Evolutionary conservation across 1,284 basidiomycete species (phyloP).

Genomic region (Earliella scabrosa): DNA sequence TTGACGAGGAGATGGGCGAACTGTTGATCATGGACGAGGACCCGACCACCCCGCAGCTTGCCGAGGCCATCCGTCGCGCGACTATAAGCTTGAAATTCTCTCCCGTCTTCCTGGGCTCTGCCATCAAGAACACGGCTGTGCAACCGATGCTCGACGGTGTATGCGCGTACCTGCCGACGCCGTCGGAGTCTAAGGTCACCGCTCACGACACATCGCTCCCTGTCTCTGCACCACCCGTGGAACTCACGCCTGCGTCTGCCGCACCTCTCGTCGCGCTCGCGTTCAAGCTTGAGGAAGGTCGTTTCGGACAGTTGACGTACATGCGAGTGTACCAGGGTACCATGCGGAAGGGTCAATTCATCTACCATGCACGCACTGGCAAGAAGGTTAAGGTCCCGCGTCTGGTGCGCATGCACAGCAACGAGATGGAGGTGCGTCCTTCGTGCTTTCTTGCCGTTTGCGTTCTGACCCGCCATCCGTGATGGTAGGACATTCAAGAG

Average conservation of each 20-base stretch:
- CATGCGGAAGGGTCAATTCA: slow-evolving; percentile 83
- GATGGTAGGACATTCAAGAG: slow-evolving; percentile 86
- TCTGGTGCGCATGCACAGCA: slow-evolving; percentile 96
- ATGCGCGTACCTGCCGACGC: slow-evolving; percentile 94
- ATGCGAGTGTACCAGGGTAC: slow-evolving; percentile 99
- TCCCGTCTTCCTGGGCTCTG: slow-evolving; percentile 97
- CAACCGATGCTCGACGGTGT: slow-evolving; percentile 96
- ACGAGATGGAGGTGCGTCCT: slow-evolving; percentile 92
- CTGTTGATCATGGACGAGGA: slow-evolving; percentile 87
- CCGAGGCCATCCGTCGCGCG: slow-evolving; percentile 86
- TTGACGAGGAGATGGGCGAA: slow-evolving; percentile 94
- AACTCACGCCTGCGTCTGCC: slow-evolving; percentile 78
- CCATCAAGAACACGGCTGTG: slow-evolving; percentile 97
- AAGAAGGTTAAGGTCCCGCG: slow-evolving; percentile 99
- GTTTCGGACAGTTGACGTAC: slow-evolving; percentile 98
- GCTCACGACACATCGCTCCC: slow-evolving; percentile 87
- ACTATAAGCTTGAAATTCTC: slow-evolving; percentile 92
- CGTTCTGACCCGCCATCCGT: background rate
- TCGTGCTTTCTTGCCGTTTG: too few relatives aligned
- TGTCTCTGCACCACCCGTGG: slow-evolving; percentile 67
- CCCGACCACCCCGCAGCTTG: slow-evolving; percentile 78
- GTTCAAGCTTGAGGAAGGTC: slow-evolving; percentile 98
- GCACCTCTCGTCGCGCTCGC: slow-evolving; percentile 94
- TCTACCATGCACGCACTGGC: slow-evolving; percentile 94
- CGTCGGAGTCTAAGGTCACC: slow-evolving; percentile 78